phyloP scores from a whole-genome alignment of 1,284 basidiomycete species.

The Ceratorhiza oryzae-sativae region DNA sequence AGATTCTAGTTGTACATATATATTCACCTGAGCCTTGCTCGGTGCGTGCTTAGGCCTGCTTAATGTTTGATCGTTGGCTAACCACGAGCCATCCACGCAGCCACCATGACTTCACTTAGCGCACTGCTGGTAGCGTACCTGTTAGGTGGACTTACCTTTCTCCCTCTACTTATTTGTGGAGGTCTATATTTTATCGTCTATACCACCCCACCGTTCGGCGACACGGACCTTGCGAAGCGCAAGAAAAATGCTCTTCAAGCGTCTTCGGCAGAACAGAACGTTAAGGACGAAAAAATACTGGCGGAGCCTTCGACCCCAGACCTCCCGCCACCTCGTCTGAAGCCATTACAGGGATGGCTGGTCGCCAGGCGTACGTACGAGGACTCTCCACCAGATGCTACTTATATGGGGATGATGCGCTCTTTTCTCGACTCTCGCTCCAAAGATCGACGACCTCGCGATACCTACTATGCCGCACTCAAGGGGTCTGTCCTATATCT shows the following conservation, averaged over 20 bases:
- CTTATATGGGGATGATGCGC: constrained; percentile 71
- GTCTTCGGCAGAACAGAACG: background rate
- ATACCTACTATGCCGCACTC: constrained; percentile 87
- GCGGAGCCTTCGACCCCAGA: constrained; percentile 10
- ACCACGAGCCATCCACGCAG: background rate
- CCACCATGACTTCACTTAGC: constrained; percentile 38
- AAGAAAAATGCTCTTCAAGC: constrained; percentile 47
- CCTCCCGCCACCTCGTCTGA: constrained; percentile 43
- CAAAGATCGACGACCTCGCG: constrained; percentile 82
- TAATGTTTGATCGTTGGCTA: background rate
- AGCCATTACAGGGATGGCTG: constrained; percentile 81
- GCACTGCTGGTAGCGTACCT: constrained; percentile 81
- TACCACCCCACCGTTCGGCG: constrained; percentile 77
- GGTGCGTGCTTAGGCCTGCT: background rate
- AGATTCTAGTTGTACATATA: constrained; percentile 31
- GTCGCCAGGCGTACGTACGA: constrained; percentile 84
- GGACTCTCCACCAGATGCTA: constrained; percentile 64
- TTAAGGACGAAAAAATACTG: constrained; percentile 23
- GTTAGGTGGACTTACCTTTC: constrained; percentile 85
- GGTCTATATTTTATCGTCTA: constrained; percentile 67
- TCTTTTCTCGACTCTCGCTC: constrained; percentile 77
- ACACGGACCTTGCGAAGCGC: constrained; percentile 58
- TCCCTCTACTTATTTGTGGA: constrained; percentile 65
- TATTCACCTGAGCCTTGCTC: constrained; percentile 17
- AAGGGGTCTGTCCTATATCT: constrained; percentile 89